Percentiles rank a stretch among this genome's conserved stretches.
Conservation (phyloP, 108 stramenopile species). For the Seminavis robusta region DNA sequence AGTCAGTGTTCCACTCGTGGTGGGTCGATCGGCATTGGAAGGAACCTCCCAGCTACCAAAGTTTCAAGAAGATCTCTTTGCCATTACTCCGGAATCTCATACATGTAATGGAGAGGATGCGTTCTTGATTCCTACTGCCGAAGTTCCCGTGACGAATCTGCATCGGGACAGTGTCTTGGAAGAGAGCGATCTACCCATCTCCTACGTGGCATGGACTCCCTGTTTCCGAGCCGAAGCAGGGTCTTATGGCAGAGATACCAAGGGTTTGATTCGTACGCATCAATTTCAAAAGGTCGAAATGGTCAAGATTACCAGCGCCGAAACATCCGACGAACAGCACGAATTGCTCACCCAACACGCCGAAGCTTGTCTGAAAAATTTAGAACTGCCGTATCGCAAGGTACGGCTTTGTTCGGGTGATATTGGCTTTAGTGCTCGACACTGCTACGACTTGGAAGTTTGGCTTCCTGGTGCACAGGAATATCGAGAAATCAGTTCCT, state of each 20-base stretch:
- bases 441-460: constrained; percentile 98
- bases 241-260: constrained; percentile 91
- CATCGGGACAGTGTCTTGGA: constrained; percentile 85
- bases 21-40: constrained; percentile 82
- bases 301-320: constrained; percentile 89
- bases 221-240: constrained; percentile 99
- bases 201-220: constrained; percentile 88
- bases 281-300: constrained; percentile 99
- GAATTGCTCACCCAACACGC: constrained; percentile 85
- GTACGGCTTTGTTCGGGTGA: constrained; percentile 95
- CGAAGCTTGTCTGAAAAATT: constrained; percentile 76
- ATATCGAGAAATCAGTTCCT: constrained; percentile 94
- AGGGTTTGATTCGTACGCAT: constrained; percentile 96
- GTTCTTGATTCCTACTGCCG: constrained; percentile 96
- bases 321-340: constrained; percentile 79
- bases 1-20: constrained; percentile 87
- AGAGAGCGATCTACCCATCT: constrained; percentile 81
- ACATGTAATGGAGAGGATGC: constrained; percentile 97
- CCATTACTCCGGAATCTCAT: constrained; percentile 68
- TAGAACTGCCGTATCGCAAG: constrained; percentile 92
- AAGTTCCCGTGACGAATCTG: constrained; percentile 95
- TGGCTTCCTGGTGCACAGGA: constrained; percentile 94
- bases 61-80: constrained; percentile 95
- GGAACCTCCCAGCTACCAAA: constrained; percentile 97
- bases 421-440: constrained; percentile 90